phyloP scores from a whole-genome alignment of 352 stramenopile genomes.

The Pythium aristosporum region DNA sequence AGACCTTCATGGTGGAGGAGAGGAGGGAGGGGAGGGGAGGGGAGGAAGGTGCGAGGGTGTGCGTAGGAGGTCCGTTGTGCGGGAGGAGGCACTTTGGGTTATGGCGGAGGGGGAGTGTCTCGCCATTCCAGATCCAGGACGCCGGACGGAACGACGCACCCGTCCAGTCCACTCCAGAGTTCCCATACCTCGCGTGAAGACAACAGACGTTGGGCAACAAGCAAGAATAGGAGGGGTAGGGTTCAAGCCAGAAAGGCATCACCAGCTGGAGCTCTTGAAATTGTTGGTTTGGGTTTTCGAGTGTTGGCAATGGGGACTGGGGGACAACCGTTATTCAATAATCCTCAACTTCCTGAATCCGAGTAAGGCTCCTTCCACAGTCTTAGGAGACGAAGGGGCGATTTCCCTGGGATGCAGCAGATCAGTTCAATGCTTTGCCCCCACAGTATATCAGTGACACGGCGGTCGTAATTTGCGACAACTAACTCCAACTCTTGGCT shows the following conservation, averaged over 20 bases:
- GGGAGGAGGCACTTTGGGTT: conserved; percentile 12
- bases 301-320: background rate
- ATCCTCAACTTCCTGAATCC: background rate
- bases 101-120: background rate
- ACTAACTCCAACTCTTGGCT: background rate
- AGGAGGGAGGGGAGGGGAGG: background rate
- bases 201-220: background rate
- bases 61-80: background rate
- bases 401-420: background rate
- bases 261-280: background rate
- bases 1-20: background rate
- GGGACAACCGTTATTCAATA: background rate
- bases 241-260: background rate
- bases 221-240: background rate
- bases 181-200: background rate
- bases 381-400: too few species aligned
- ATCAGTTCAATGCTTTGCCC: background rate
- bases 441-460: background rate
- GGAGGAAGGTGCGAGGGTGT: background rate
- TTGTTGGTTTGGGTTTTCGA: background rate
- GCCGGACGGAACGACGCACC: background rate
- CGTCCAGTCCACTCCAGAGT: background rate
- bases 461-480: background rate
- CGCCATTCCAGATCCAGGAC: conserved; percentile 1
- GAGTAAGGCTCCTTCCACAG: too few species aligned